Percentiles rank a stretch among this genome's conserved stretches.
Conservation (phyloP, 768 basidiomycete genomes). For the Russula sp. region DNA sequence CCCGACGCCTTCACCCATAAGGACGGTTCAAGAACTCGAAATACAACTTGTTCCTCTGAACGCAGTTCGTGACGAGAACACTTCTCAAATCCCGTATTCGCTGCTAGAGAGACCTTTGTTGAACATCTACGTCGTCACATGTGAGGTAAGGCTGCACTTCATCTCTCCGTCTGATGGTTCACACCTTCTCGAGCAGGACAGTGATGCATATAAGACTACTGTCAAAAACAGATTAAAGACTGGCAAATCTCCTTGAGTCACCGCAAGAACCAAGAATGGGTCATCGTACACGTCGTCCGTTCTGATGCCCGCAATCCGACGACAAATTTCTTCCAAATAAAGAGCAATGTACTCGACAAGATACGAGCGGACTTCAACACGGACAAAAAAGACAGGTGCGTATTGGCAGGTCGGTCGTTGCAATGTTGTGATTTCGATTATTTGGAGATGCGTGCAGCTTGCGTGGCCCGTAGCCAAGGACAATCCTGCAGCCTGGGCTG, state of each 20-base stretch:
- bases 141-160: conserved; percentile 62
- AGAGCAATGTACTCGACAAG: conserved; percentile 83
- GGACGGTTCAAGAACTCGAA: conserved; percentile 88
- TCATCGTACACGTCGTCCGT: conserved; percentile 82
- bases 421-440: conserved; percentile 15
- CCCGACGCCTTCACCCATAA: conserved; percentile 60
- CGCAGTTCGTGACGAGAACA: conserved; percentile 64
- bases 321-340: conserved; percentile 78
- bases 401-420: conserved; percentile 15
- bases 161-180: conserved; percentile 25
- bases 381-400: conserved; percentile 81
- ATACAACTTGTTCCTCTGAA: conserved; percentile 70
- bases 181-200: conserved; percentile 42
- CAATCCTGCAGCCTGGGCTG: conserved; percentile 82
- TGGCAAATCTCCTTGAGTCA: conserved; percentile 71
- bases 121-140: conserved; percentile 81
- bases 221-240: conserved; percentile 88
- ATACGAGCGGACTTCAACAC: conserved; percentile 88
- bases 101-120: conserved; percentile 84
- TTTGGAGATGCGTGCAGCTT: conserved; percentile 72
- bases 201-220: conserved; percentile 72
- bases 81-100: conserved; percentile 71
- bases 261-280: conserved; percentile 88
- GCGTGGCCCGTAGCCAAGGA: conserved; percentile 69
- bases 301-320: conserved; percentile 60